These are phyloP conservation scores for Arbutus unedo DNA, from an alignment of 148 eudicot genomes.

Conservation along the genomic window DNA sequence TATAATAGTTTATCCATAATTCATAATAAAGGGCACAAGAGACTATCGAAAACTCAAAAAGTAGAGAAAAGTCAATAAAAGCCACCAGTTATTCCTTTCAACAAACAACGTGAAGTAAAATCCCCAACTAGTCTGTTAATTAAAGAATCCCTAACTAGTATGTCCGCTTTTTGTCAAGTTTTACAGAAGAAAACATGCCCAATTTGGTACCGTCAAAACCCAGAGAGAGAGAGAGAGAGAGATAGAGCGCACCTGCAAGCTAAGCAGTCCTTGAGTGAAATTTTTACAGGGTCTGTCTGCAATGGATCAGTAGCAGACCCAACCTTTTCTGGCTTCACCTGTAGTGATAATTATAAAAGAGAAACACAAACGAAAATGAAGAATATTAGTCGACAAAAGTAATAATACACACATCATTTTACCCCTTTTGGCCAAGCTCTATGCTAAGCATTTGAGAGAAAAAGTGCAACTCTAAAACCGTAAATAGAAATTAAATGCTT, in stretches of 20 bases:
- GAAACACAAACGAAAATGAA: background rate
- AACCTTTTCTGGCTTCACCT: conserved; percentile 35
- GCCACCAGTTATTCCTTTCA: background rate
- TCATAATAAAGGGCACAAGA: background rate
- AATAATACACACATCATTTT: background rate
- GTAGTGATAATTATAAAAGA: background rate
- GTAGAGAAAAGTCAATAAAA: background rate
- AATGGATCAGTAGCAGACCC: conserved; percentile 34
- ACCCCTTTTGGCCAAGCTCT: background rate
- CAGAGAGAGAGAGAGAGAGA: conserved; percentile 1
- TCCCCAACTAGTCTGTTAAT: no score
- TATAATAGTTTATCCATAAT: background rate
- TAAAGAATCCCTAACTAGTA: background rate
- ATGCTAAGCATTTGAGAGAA: background rate
- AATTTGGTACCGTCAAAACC: background rate
- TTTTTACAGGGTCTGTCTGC: conserved; percentile 70
- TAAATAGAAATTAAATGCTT: background rate
- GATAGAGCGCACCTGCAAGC: conserved; percentile 81
- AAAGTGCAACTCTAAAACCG: background rate
- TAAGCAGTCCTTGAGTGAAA: conserved; percentile 93
- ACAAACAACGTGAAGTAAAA: background rate
- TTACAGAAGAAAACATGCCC: background rate
- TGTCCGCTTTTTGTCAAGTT: background rate
- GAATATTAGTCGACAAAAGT: background rate
- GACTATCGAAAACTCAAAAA: background rate